Percentiles rank a stretch among this genome's conserved stretches.
phyloP scores from a whole-genome alignment of 257 asterid genomes.

The Plantago ovata region DNA sequence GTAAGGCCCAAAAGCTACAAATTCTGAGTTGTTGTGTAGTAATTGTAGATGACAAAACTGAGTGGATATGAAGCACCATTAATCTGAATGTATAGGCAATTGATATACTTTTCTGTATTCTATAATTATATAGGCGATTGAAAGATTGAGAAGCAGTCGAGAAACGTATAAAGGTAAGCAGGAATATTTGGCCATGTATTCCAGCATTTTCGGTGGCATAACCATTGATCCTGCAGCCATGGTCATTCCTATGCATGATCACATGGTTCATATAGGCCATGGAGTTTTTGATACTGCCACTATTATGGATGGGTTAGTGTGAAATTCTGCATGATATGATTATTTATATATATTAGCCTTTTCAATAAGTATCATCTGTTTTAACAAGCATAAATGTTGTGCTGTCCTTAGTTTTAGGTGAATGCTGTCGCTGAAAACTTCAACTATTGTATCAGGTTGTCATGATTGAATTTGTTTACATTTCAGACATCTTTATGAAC shows the following conservation, averaged over 20 bases:
- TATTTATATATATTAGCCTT: too few species aligned
- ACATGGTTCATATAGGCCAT: conserved; percentile 96
- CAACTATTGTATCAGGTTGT: not conserved
- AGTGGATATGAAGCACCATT: not conserved
- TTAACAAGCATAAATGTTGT: too few species aligned
- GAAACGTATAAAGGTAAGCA: conserved; percentile 54
- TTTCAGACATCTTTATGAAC: conserved; percentile 53
- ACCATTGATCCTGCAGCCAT: conserved; percentile 81
- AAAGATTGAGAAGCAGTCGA: conserved; percentile 47
- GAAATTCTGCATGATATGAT: not conserved
- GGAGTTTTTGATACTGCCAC: conserved; percentile 95
- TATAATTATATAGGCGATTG: conserved; percentile 75
- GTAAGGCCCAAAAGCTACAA: too few species aligned
- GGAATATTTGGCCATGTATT: conserved; percentile 78
- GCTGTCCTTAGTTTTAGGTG: too few species aligned
- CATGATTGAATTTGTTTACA: not conserved
- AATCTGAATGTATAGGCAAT: not conserved
- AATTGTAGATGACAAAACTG: not conserved
- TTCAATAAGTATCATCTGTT: too few species aligned
- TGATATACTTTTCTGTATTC: too few species aligned
- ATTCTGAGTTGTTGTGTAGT: too few species aligned
- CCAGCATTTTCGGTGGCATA: conserved; percentile 83
- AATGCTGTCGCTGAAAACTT: too few species aligned
- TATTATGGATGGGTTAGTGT: conserved; percentile 69
- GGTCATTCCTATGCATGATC: conserved; percentile 95